Percentiles rank a stretch among this genome's conserved stretches.
phyloP scores from a whole-genome alignment of 768 basidiomycete genomes.

The Trametes cubensis region DNA sequence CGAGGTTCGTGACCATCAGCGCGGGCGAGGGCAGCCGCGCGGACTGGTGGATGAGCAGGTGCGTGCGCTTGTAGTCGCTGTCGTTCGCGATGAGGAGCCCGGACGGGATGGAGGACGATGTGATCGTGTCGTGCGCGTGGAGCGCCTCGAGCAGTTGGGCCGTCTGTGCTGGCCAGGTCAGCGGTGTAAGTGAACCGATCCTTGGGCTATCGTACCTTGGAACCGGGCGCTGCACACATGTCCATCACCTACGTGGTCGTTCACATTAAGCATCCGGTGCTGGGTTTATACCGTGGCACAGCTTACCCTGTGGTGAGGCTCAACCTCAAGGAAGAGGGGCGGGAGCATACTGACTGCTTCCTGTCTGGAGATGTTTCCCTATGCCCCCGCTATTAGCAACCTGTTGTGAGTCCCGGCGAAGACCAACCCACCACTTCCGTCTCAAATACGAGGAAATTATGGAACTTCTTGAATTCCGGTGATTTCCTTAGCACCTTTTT shows the following conservation, averaged over 20 bases:
- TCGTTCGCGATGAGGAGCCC: conserved; percentile 96
- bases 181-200: not conserved
- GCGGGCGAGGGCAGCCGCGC: conserved; percentile 89
- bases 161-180: conserved; percentile 51
- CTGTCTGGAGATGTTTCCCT: conserved; percentile 96
- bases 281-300: not conserved
- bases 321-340: conserved; percentile 90
- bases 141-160: conserved; percentile 95
- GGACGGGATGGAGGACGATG: conserved; percentile 67
- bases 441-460: conserved; percentile 95
- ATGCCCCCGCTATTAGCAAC: not conserved
- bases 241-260: conserved; percentile 71
- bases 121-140: conserved; percentile 73
- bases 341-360: conserved; percentile 99
- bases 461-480: conserved; percentile 91
- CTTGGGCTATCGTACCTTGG: conserved; percentile 62
- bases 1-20: conserved; percentile 94
- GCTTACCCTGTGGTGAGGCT: conserved; percentile 82
- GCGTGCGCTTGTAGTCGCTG: conserved; percentile 89
- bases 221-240: conserved; percentile 98
- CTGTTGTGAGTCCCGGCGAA: not conserved
- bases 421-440: conserved; percentile 82
- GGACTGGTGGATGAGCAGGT: conserved; percentile 97
- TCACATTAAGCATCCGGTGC: not conserved
- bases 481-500: conserved; percentile 87